Base-by-base conservation (phyloP, 306 rosid species). In the Sicyos baderoa region DNA sequence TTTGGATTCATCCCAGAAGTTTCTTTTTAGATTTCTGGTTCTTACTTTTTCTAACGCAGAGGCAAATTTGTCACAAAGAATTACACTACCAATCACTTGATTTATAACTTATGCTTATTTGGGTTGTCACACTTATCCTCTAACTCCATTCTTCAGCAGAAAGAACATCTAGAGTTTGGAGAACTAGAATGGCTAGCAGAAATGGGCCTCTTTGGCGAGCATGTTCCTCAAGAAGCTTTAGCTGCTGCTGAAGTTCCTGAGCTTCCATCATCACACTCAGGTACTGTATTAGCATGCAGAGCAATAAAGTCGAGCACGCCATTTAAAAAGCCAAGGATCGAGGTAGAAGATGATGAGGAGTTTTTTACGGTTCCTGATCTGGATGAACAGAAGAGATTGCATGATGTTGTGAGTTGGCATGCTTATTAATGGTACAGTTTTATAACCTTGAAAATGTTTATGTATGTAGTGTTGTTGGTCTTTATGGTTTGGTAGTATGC, bases 231-330 rank as follows among this genome's bases (percentile, higher is more conserved):
- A 17, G 91, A 86, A 70, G 76, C 88, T 37, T 68, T 87, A 73
- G 93, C 96, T 7, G 89, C 95, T 0, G 97, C 97, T 5, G 97
- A 93, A 85, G 99, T 93, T 74, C 99, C 99, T 51, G 95, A 88
- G 81, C 90, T 93, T 80, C 82, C 87, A 2, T 72, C 68, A 23
- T 63, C 84, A 9, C 95, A 85, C 42, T 23, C 89, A 2, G 79
- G 78, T 82, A 78, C 64, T 56, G 67, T 72, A 47, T 11, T 71
- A 51, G 71, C 90, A 29, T 78, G 75, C 73, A 86, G 81, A 81
- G 78, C 83, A 45, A 25, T 83, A 1, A 93, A 88, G 78, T 84
- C 84, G 19, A 74, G 35, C 48, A 70, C 52, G 71, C 77, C 91
- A 7, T 72, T 68, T 80, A 93, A 93, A 79, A 93, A 85, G 86